A percentile compares a stretch with the other conserved stretches of the same genome.
Conservation (phyloP, 2,329 filamentous ascomycete species). For the Cercospora citrullina region DNA sequence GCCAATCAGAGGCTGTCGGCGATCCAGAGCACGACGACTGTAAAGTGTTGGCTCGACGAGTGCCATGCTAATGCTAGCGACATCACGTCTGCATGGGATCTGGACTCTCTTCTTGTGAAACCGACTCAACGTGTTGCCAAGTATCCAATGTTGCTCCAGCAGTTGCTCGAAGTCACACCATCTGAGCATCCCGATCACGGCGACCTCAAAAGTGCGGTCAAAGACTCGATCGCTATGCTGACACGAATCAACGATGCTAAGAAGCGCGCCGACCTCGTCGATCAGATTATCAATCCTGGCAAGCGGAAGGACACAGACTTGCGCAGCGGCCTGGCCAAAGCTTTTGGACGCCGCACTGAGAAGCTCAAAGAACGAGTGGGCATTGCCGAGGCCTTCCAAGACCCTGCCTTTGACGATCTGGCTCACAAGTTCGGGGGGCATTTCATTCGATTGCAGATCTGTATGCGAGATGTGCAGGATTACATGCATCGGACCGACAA, state of each 20-base stretch:
- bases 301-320: conserved; percentile 86
- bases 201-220: conserved; percentile 68
- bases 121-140: conserved; percentile 93
- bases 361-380: conserved; percentile 74
- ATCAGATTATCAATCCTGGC: conserved; percentile 70
- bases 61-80: conserved; percentile 91
- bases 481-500: conserved; percentile 79
- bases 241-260: conserved; percentile 87
- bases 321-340: conserved; percentile 78
- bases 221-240: conserved; percentile 64
- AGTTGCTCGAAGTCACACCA: conserved; percentile 77
- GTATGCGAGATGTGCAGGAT: conserved; percentile 88
- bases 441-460: conserved; percentile 87
- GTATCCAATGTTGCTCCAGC: conserved; percentile 82
- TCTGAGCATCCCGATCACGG: conserved; percentile 77
- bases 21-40: conserved; percentile 59
- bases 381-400: conserved; percentile 68
- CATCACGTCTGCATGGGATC: conserved; percentile 88
- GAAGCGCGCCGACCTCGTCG: conserved; percentile 89
- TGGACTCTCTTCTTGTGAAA: conserved; percentile 95
- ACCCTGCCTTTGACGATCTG: conserved; percentile 75
- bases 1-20: conserved; percentile 62
- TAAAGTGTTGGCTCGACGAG: conserved; percentile 81
- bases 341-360: conserved; percentile 84
- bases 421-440: conserved; percentile 89